Conservation (phyloP, 164 flowering plant species). For the Annona squamosa region DNA sequence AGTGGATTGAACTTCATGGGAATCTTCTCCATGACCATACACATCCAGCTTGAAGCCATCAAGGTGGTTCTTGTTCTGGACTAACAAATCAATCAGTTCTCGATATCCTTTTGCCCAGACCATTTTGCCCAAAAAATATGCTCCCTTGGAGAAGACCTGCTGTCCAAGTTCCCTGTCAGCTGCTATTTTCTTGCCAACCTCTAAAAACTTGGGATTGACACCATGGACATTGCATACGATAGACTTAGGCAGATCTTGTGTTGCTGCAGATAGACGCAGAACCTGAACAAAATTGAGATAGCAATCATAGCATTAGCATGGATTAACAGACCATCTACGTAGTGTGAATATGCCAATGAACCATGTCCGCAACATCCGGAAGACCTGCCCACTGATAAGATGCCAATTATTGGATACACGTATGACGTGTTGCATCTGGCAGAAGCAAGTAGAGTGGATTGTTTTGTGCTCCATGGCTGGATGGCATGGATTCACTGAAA, state of each 20-base stretch:
- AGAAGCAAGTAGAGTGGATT: no score
- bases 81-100: conserved; percentile 78
- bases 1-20: conserved; percentile 72
- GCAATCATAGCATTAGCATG: no score
- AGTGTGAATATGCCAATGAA: no score
- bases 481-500: not conserved
- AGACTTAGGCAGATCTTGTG: conserved; percentile 91
- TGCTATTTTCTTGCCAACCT: conserved; percentile 81
- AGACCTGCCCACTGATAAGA: no score
- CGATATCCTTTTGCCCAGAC: conserved; percentile 98
- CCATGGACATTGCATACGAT: conserved; percentile 96
- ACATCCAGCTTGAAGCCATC: conserved; percentile 84
- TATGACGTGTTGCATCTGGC: no score
- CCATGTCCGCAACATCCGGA: no score
- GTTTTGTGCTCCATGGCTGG: not conserved
- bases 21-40: conserved; percentile 96
- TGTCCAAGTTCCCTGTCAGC: conserved; percentile 70
- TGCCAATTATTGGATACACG: no score
- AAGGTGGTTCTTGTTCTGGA: conserved; percentile 72
- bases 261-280: conserved; percentile 95
- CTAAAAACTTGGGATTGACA: conserved; percentile 86
- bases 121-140: conserved; percentile 96
- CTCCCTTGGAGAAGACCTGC: conserved; percentile 82
- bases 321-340: no score
- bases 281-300: conserved; percentile 40